Evolutionary conservation across 208 protist species (phyloP), one percentile per base, ranked within the genome.

Genomic region (Wallacemonas collosoma): DNA sequence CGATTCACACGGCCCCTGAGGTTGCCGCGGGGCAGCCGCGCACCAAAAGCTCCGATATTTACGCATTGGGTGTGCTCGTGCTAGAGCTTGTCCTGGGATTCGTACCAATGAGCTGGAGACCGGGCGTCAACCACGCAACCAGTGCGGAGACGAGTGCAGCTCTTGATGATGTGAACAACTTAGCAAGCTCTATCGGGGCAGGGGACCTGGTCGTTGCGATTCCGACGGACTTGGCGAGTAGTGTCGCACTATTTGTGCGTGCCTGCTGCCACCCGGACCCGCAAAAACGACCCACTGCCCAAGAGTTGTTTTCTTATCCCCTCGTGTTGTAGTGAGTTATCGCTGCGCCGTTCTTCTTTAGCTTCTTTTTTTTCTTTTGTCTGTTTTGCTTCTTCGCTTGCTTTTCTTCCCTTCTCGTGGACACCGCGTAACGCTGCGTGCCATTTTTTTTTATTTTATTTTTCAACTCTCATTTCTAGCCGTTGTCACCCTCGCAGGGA

Each of bases 11-110:
- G 73, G 85, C 88, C 35, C 90, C 90, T 0, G 78, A 86, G 62
- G 86, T 89, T 56, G 81, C 84, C 26, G 58, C 61, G 15, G 86
- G 84, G 1, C 76, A 76, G 38, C 68, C 66, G 35, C 77, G 75
- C n/a, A 87, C 79, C 3, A 53, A 75, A 0, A 56, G 71, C 72
- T 89, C 84, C 3, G 90, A 95, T 68, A 83, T 95, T 44, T 95
- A 82, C 55, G 86, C 82, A 9, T 56, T 87, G 1, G 90, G 86
- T 0, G 74, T 93, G 1, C 54, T 76, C 36, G 38, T 88, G 17
- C 43, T 93, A 38, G 85, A 93, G 55, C 82, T 90, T 77, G 55
- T 86, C 38, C 71, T 82, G n/a, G 85, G 85, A 54, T 76, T 80
- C 11, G 57, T 72, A n/a, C 85, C 85, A 35, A 88, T 79, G 85